Evolutionary conservation across 495 filamentous ascomycete species (phyloP).

Genomic region (Apodospora peruviana): DNA sequence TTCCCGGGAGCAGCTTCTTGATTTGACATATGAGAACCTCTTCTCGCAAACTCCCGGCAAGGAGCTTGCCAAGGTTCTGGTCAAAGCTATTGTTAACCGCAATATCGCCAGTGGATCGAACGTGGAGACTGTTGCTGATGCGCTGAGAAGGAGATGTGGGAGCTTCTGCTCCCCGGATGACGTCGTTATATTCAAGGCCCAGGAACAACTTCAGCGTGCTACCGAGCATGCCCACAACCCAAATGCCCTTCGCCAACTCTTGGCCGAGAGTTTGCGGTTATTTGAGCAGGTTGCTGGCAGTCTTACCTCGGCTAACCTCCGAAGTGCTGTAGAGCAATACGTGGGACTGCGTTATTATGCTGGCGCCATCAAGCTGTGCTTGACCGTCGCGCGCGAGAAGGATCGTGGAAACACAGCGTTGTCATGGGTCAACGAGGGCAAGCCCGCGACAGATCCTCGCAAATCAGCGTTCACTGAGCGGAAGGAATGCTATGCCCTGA

Average conservation of each 20-base stretch:
- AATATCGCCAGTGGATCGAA: constrained; percentile 95
- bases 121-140: constrained; percentile 94
- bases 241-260: constrained; percentile 69
- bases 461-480: constrained; percentile 60
- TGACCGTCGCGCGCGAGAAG: constrained; percentile 71
- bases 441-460: constrained; percentile 59
- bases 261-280: constrained; percentile 82
- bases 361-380: constrained; percentile 83
- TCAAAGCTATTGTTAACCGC: constrained; percentile 95
- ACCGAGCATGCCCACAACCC: constrained; percentile 68
- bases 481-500: constrained; percentile 74
- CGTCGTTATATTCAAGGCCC: constrained; percentile 95
- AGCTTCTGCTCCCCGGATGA: constrained; percentile 96
- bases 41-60: constrained; percentile 75
- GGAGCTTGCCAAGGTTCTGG: constrained; percentile 89
- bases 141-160: constrained; percentile 81
- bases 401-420: constrained; percentile 81
- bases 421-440: constrained; percentile 57
- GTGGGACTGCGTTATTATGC: constrained; percentile 80
- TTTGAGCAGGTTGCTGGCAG: constrained; percentile 82
- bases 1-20: constrained; percentile 59
- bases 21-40: constrained; percentile 78
- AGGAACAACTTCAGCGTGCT: constrained; percentile 85
- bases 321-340: constrained; percentile 72
- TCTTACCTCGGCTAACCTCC: constrained; percentile 74